These are phyloP conservation scores for Phytophthora fragariaefolia DNA, from an alignment of 352 stramenopile genomes.

Conservation along the genomic window DNA sequence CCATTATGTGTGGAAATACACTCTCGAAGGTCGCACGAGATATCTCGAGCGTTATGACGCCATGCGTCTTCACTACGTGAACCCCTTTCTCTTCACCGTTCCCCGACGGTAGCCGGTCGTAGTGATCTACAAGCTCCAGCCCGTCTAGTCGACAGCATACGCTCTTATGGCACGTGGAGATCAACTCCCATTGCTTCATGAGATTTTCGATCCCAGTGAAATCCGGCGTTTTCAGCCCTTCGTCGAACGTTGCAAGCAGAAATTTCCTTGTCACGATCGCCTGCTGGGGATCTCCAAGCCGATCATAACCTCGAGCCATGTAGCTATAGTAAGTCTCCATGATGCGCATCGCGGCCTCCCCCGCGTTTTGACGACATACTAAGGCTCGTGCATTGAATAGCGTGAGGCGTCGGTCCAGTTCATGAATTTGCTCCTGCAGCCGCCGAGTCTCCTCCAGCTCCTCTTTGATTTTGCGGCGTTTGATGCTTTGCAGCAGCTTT, in stretches of 20 bases:
- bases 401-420: conserved; percentile 10
- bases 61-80: conserved; percentile 40
- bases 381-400: conserved; percentile 1
- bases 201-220: conserved; percentile 41
- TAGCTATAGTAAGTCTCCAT: conserved; percentile 44
- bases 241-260: conserved; percentile 28
- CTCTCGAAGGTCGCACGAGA: conserved; percentile 42
- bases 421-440: conserved; percentile 10
- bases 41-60: conserved; percentile 43
- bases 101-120: neutral
- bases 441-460: neutral
- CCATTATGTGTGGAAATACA: conserved; percentile 53
- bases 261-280: conserved; percentile 24
- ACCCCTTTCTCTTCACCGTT: conserved; percentile 9
- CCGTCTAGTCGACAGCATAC: conserved; percentile 15
- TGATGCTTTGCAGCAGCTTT: neutral
- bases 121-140: conserved; percentile 19
- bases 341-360: conserved; percentile 33
- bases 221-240: conserved; percentile 41
- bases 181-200: conserved; percentile 47
- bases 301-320: conserved; percentile 36
- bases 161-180: conserved; percentile 41
- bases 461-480: neutral
- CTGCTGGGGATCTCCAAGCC: neutral
- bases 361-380: conserved; percentile 21